Base-by-base conservation (phyloP, 2,329 filamentous ascomycete genomes). In the Colletotrichum zoysiae region DNA sequence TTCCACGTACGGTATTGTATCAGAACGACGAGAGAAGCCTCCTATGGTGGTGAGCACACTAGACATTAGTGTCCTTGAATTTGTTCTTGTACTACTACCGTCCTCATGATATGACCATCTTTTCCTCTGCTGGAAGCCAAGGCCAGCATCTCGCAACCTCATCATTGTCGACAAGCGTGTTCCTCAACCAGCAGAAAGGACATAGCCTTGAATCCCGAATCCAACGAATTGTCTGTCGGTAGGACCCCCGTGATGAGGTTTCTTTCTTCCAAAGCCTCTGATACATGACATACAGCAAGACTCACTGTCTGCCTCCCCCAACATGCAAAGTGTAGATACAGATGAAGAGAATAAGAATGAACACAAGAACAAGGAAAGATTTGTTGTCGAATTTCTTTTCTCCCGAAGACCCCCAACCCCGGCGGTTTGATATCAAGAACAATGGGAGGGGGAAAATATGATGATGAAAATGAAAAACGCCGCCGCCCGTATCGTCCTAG, bases 401-500 rank as follows among this genome's bases (percentile, higher is more conserved):
- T 20, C 50, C 48, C 23, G 26, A 68, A 30, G 55, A 42, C 33
- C 46, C 33, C 40, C 40, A 6, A 3, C 11, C 11, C 38, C 48
- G 30, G n/a, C 60, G 53, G 40, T 55, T 35, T 69, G 40, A 65
- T 61, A 55, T 60, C 53, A 57, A 60, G 16, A 48, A 50, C 18
- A 40, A 69, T 33, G 30, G 30, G 30, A 3, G 30, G 30, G 30
- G 30, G 30, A 3, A 8, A 51, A 20, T n/a, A n/a, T n/a, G 2
- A 23, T 44, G 30, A 44, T n/a, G 20, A 51, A 63, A 30, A 4
- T 14, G 14, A 3, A 23, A 44, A 33, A 4, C 7, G 42, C 16
- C 14, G 30, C 40, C 6, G 16, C 50, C 23, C n/a, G 20, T 33
- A 46, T 71, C 69, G 69, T 69, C 65, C 69, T 64, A 63, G 46